Evolutionary conservation across 2,329 filamentous ascomycete genomes (phyloP).

Genomic region (Clonostachys sp.): DNA sequence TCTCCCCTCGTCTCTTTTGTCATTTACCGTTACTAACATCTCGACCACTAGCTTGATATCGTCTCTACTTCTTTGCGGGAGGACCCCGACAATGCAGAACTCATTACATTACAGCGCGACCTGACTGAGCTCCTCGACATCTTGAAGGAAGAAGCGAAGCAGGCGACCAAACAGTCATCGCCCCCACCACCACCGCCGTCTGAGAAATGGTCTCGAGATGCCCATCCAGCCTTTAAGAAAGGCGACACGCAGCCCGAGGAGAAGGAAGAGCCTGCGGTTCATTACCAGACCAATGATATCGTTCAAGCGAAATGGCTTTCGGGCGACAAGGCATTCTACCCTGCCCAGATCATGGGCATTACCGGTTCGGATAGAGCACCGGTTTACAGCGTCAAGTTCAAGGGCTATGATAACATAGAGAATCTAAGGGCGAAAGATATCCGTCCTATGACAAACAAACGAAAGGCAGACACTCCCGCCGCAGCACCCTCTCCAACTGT

Average conservation of each 20-base stretch:
- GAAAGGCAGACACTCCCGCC: conserved; percentile 78
- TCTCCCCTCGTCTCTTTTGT: background rate
- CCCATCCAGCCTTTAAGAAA: conserved; percentile 73
- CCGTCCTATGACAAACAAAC: conserved; percentile 73
- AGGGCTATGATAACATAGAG: conserved; percentile 82
- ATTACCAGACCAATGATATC: conserved; percentile 82
- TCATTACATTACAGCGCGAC: conserved; percentile 73
- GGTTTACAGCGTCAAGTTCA: conserved; percentile 93
- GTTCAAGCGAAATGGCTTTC: conserved; percentile 89
- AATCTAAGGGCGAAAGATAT: conserved; percentile 80
- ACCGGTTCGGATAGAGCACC: conserved; percentile 83
- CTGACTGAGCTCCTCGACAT: conserved; percentile 77
- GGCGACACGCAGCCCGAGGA: conserved; percentile 32
- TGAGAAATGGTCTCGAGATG: conserved; percentile 76
- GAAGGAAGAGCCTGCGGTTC: conserved; percentile 47
- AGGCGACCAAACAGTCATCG: conserved; percentile 37
- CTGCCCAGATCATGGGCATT: conserved; percentile 87
- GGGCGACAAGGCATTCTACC: conserved; percentile 86
- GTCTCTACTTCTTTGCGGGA: conserved; percentile 72
- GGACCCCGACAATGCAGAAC: conserved; percentile 75
- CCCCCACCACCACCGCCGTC: conserved; percentile 48
- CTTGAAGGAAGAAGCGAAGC: conserved; percentile 75
- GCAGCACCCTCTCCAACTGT: conserved; percentile 25
- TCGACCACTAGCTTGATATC: conserved; percentile 61
- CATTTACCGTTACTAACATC: background rate